Conservation (phyloP, 192 early-diverging fungal species). For the Rhizophagus sp. region DNA sequence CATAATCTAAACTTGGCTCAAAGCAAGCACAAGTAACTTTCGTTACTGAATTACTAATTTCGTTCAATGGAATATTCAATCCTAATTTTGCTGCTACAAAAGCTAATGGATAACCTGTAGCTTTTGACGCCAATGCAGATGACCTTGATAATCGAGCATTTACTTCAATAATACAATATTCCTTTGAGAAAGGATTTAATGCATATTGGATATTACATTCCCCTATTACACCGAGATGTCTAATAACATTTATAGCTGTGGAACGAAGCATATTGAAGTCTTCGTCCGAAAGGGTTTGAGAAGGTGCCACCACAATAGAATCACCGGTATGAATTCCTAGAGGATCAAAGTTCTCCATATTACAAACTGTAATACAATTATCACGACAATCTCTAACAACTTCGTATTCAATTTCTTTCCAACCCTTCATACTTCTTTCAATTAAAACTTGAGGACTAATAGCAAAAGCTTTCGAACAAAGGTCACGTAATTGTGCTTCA, state of each 20-base stretch:
- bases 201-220: constrained; percentile 99
- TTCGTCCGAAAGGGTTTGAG: constrained; percentile 93
- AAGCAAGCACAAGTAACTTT: constrained; percentile 95
- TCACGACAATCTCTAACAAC: constrained; percentile 95
- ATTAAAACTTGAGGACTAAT: constrained; percentile 93
- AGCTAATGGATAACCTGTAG: constrained; percentile 96
- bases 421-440: constrained; percentile 96
- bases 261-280: constrained; percentile 96
- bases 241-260: constrained; percentile 93
- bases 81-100: constrained; percentile 98
- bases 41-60: constrained; percentile 89
- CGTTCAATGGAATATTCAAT: constrained; percentile 83
- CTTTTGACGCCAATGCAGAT: constrained; percentile 93
- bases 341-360: constrained; percentile 99
- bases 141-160: constrained; percentile 92
- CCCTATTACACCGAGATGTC: constrained; percentile 95
- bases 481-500: constrained; percentile 67
- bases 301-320: constrained; percentile 98
- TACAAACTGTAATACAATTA: constrained; percentile 99
- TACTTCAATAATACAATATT: constrained; percentile 96
- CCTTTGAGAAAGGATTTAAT: constrained; percentile 81
- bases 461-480: constrained; percentile 85
- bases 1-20: constrained; percentile 94
- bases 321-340: constrained; percentile 98
- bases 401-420: constrained; percentile 99